Evolutionary conservation across 495 filamentous ascomycete genomes (phyloP).

Genomic region (Penicillium longicatenatum): DNA sequence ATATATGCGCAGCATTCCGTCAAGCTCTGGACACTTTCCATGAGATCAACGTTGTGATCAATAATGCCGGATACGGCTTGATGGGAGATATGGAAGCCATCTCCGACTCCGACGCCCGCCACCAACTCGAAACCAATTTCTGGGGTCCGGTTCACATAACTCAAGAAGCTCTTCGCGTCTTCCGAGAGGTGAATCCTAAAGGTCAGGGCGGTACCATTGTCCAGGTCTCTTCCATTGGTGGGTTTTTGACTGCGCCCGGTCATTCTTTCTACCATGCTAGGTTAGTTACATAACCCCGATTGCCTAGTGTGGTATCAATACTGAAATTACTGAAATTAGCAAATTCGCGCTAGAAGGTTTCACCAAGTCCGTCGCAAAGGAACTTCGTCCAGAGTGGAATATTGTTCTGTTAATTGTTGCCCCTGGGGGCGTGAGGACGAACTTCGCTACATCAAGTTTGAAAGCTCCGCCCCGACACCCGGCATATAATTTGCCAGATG

Average conservation of each 20-base stretch:
- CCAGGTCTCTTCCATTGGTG: conserved; percentile 57
- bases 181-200: conserved; percentile 13
- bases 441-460: conserved; percentile 21
- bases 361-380: conserved; percentile 53
- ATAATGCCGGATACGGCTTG: conserved; percentile 57
- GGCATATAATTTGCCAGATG: conserved; percentile 20
- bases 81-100: conserved; percentile 48
- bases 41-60: conserved; percentile 57
- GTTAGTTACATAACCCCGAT: conserved; percentile 8
- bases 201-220: conserved; percentile 52
- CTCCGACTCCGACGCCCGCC: conserved; percentile 35
- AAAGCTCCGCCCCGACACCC: conserved; percentile 19
- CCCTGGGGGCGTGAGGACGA: conserved; percentile 28
- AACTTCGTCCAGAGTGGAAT: conserved; percentile 53
- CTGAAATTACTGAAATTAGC: conserved; percentile 5
- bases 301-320: too few relatives aligned
- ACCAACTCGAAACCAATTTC: conserved; percentile 54
- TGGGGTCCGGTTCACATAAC: conserved; percentile 46
- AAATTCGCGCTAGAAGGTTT: conserved; percentile 60
- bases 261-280: conserved; percentile 55
- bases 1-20: conserved; percentile 43
- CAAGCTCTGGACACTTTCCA: conserved; percentile 38
- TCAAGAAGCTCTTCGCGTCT: conserved; percentile 31
- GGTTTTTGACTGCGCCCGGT: conserved; percentile 45
- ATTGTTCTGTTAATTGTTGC: conserved; percentile 27